Evolutionary conservation across 768 basidiomycete genomes (phyloP), one percentile per base, ranked within the genome.

Genomic region (Russula virescens): DNA sequence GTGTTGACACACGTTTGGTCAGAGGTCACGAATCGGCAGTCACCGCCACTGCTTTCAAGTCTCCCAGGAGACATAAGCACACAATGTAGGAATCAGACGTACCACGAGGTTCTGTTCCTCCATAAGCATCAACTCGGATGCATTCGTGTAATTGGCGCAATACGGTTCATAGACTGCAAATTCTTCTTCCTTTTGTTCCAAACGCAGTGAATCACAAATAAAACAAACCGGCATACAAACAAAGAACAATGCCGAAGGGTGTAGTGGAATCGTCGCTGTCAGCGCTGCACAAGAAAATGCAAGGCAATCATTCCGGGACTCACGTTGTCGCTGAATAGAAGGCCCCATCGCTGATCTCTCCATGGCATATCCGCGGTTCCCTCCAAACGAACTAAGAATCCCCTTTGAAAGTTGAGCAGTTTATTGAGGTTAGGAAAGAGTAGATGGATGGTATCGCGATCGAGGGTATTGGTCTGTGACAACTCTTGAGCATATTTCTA

Each of bases 151-250:
- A 75, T 97, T 96, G 57, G 91, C 92, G 75, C 94, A 98, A 74
- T 97, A 99, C 10, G 96, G 94, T 71, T 97, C 94, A 74, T 99
- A 99, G 40, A 94, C 92, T 34, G 85, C 83, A 70, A 99, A 98
- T 69, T 95, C 94, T 60, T 93, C 85, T 81, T 99, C 96, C 91
- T 98, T 80, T 83, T 83, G 79, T 80, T 77, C 73, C 76, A 61
- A 71, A 72, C n/a, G 25, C 21, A 31, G 66, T 57, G 16, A 48
- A 21, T 8, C 40, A 38, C 46, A 46, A 53, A 26, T 10, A 61
- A 63, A 48, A 55, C 38, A 60, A 60, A 46, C 55, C 55, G 43
- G 61, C 59, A 60, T 64, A 65, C 64, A 68, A 70, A 71, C 61
- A 68, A 63, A 73, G 71, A 69, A 74, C 72, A 66, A 71, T 70